Base-by-base conservation (phyloP, 2,329 filamentous ascomycete species). In the Gnomoniopsis sp. region DNA sequence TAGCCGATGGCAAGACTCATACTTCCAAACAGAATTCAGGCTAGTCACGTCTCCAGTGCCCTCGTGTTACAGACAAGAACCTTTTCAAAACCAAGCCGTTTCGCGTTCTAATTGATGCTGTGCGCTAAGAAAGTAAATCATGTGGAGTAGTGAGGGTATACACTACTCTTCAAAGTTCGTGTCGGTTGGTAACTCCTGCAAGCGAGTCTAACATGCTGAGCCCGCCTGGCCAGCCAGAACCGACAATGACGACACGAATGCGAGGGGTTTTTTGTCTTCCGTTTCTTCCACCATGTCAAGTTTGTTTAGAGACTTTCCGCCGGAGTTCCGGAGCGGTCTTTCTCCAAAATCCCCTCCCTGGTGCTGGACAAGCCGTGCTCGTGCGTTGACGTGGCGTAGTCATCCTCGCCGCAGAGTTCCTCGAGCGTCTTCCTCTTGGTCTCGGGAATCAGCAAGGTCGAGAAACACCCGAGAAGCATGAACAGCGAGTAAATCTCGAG, bases 371-470 rank as follows among this genome's bases (percentile, higher is more conserved):
- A 2, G 41, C 15, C 41, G 41, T n/a, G n/a, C n/a, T n/a, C n/a
- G 15, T 11, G 15, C 41, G 6, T 4, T 33, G 43, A 23, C 19
- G 36, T 23, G 21, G 55, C 49, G 44, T 59, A 49, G 46, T 65
- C 60, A 38, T 67, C 67, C 30, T 73, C 67, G 17, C 57, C 68
- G 2, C 65, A 49, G 34, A 90, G 77, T 70, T 86, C 80, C 70
- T 90, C 89, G 34, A 93, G 80, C 1, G 88, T 89, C 79, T 87
- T 87, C 59, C 87, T 78, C 76, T 88, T 90, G 21, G 87, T 91
- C 78, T 91, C 89, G 8, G 87, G 87, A 60, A 91, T 89, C 59
- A 90, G 75, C 1, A 89, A 73, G 1, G 87, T 87, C 11, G 87
- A 89, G 69, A 88, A 79, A 73, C 84, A 77, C 58, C 89, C 89